These are phyloP conservation scores for Pueraria montana DNA, from an alignment of 306 rosid species.

Conservation along the genomic window DNA sequence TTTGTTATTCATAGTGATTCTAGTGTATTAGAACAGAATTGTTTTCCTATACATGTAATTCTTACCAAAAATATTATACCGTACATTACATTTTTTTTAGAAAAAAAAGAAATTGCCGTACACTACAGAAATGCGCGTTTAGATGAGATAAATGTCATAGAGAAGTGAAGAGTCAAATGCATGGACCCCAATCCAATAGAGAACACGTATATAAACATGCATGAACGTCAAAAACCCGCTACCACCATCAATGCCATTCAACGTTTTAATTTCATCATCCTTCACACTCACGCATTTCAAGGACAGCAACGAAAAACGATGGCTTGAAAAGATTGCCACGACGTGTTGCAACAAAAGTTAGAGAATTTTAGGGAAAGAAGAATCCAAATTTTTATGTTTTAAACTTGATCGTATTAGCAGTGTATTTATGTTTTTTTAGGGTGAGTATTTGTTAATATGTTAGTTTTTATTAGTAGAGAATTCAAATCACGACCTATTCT, in stretches of 20 bases:
- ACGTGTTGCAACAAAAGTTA: neutral
- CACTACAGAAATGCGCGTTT: neutral
- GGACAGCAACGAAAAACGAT: neutral
- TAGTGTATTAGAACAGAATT: too few species aligned
- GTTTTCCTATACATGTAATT: too few species aligned
- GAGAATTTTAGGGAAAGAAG: neutral
- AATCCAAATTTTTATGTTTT: too few species aligned
- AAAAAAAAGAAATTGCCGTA: too few species aligned
- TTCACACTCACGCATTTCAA: slow-evolving; percentile 1
- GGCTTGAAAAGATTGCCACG: neutral
- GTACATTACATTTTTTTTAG: neutral
- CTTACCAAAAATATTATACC: too few species aligned
- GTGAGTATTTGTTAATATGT: too few species aligned
- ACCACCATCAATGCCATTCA: neutral
- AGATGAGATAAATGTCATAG: neutral
- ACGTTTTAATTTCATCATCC: neutral
- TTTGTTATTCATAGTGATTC: too few species aligned
- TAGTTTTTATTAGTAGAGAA: too few species aligned
- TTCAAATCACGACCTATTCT: too few species aligned
- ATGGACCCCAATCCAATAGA: neutral
- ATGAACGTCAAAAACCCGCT: slow-evolving; percentile 2
- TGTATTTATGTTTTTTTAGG: too few species aligned
- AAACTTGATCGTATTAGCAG: too few species aligned
- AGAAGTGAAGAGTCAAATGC: neutral
- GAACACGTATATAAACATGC: neutral